Evolutionary conservation across 495 filamentous ascomycete species (phyloP).

Genomic region (Lasiosphaeria ovina): DNA sequence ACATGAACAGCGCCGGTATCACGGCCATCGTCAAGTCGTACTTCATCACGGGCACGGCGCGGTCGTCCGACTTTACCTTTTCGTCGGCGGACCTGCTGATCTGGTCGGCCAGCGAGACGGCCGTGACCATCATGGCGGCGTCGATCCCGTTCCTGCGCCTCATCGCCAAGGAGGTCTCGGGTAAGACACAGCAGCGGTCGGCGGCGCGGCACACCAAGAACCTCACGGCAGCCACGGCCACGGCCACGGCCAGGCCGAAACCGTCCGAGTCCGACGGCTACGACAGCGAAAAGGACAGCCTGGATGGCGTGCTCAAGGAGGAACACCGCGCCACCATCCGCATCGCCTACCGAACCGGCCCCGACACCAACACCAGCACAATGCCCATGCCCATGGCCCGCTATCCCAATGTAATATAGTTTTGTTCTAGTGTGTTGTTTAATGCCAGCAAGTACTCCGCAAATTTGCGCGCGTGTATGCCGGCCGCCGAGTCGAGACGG

Average conservation of each 20-base stretch:
- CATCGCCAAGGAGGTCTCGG: conserved; percentile 8
- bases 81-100: conserved; percentile 14
- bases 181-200: not conserved
- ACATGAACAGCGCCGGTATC: conserved; percentile 7
- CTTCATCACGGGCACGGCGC: conserved; percentile 5
- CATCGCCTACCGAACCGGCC: too few relatives aligned
- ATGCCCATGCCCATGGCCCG: not conserved
- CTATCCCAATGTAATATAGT: not conserved
- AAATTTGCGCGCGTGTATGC: too few relatives aligned
- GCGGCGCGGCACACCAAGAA: not conserved
- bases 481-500: too few relatives aligned
- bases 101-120: conserved; percentile 11
- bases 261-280: not conserved
- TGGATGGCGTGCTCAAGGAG: not conserved
- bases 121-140: conserved; percentile 14
- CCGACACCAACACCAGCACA: too few relatives aligned
- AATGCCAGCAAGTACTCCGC: too few relatives aligned
- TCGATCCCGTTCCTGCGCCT: conserved; percentile 11
- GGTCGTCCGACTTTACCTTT: conserved; percentile 15
- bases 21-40: conserved; percentile 14
- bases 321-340: not conserved
- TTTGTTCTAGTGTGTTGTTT: too few relatives aligned
- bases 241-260: not conserved
- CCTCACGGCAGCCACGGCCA: not conserved
- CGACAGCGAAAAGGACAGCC: not conserved